Evolutionary conservation across 371 early-diverging fungal genomes (phyloP), one percentile per base, ranked within the genome.

Genomic region (Actinomortierella ambigua): DNA sequence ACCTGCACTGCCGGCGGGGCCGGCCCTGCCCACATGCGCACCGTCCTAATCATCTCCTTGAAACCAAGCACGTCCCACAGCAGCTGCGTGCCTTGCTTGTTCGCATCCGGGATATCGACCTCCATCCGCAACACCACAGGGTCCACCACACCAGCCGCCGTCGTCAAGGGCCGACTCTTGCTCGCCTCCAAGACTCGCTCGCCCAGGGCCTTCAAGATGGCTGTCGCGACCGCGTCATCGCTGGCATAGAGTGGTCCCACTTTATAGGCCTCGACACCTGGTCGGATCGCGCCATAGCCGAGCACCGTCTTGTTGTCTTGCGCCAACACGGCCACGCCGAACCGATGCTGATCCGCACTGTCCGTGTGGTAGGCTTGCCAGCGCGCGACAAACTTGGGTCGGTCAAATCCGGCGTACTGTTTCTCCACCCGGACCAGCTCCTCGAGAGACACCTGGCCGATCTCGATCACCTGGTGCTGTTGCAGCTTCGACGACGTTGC

Each of bases 21-120:
- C 14, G 51, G 56, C 15, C 76, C 76, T 50, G 54, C 66, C 70
- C 70, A 76, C 76, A 76, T 76, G 11, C 76, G 66, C 58, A 69
- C 17, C 0, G 41, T 57, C 1, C 66, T 56, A 50, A 76, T 63
- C 0, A 61, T 63, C 34, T 63, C 55, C 1, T 50, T 51, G 67
- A 69, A 69, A 1, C 59, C 64, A 1, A 63, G 23, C 1, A 43
- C 40, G 28, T 76, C 64, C n/a, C n/a, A n/a, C 50, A 76, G 69
- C n/a, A 69, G 1, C 48, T 59, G 29, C 50, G 57, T 44, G 8
- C 64, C 57, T 3, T 52, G 63, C 23, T 34, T 14, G 52, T 76
- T 76, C 34, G 43, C 20, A 28, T 49, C 41, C 2, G 63, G 64
- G 1, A 69, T 23, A 41, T 76, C 76, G 0, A 76, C 18, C n/a